Percentiles rank a stretch among this genome's conserved stretches.
phyloP scores from a whole-genome alignment of 1,284 basidiomycete species.

The Tremellales sp. region DNA sequence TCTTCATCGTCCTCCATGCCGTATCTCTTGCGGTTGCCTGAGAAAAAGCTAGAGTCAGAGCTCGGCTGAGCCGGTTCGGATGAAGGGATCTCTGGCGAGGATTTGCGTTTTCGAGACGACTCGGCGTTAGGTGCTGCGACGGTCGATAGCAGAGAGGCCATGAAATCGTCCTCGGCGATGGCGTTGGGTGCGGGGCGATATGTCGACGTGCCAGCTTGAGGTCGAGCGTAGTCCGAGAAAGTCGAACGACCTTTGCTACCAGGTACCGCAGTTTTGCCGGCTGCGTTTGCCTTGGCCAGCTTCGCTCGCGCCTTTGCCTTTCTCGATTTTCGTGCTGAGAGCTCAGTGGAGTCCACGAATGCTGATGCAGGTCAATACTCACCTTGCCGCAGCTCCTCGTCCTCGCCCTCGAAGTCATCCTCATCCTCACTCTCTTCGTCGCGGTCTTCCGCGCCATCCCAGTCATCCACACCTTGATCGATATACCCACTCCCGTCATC shows the following conservation, averaged over 20 bases:
- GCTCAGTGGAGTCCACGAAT: not conserved
- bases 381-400: constrained; percentile 43
- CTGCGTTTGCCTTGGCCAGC: constrained; percentile 22
- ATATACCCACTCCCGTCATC: constrained; percentile 90
- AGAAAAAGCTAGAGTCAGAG: constrained; percentile 55
- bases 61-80: constrained; percentile 36
- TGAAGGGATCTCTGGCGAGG: constrained; percentile 55
- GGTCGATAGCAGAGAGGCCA: constrained; percentile 64
- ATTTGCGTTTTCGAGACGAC: constrained; percentile 65
- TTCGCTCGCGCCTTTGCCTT: constrained; percentile 29
- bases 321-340: constrained; percentile 36
- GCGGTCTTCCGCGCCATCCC: constrained; percentile 57
- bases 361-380: constrained; percentile 7
- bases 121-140: constrained; percentile 37
- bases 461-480: constrained; percentile 95
- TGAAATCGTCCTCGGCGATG: constrained; percentile 78
- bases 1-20: constrained; percentile 51
- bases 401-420: constrained; percentile 48
- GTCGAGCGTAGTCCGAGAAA: constrained; percentile 44
- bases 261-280: constrained; percentile 42
- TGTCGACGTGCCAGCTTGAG: constrained; percentile 59
- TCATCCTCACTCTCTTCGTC: constrained; percentile 46
- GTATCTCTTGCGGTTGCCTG: constrained; percentile 25
- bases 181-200: constrained; percentile 71
- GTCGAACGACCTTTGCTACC: constrained; percentile 48